Evolutionary conservation across 495 filamentous ascomycete genomes (phyloP).

Genomic region (Melanomma pulvis-pyrius): DNA sequence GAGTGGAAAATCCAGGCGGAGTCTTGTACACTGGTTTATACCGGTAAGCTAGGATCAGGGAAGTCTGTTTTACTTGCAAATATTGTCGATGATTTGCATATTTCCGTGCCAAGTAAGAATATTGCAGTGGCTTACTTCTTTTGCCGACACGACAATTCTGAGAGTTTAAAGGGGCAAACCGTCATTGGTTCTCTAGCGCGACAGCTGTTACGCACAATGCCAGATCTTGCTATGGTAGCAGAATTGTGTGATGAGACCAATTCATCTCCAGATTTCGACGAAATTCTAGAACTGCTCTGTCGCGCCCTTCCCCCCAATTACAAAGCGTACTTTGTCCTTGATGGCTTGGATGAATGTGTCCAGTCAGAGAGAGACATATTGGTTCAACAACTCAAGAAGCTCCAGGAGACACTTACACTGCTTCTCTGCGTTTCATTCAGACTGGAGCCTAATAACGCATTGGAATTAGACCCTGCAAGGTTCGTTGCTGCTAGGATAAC

Average conservation of each 20-base stretch:
- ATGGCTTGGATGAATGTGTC: constrained; percentile 49
- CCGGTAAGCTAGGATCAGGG: constrained; percentile 51
- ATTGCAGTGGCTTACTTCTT: constrained; percentile 51
- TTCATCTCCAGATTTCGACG: constrained; percentile 33
- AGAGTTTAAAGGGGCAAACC: constrained; percentile 47
- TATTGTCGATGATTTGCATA: constrained; percentile 49
- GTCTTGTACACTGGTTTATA: constrained; percentile 44
- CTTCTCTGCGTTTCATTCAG: constrained; percentile 45
- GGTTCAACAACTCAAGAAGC: constrained; percentile 32
- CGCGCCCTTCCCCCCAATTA: constrained; percentile 26
- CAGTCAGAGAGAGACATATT: constrained; percentile 35
- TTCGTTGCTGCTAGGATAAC: constrained; percentile 28
- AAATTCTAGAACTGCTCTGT: constrained; percentile 33
- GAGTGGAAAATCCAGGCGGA: constrained; percentile 43
- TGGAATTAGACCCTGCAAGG: constrained; percentile 22
- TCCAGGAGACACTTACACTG: constrained; percentile 39
- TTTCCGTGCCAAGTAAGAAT: constrained; percentile 30
- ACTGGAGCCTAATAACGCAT: constrained; percentile 37
- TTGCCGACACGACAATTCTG: constrained; percentile 47
- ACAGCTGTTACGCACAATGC: constrained; percentile 43
- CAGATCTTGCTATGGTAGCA: constrained; percentile 28
- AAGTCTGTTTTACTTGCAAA: constrained; percentile 52
- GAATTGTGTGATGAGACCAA: constrained; percentile 32
- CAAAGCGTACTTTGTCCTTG: constrained; percentile 45
- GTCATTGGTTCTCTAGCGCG: constrained; percentile 48